Base-by-base conservation (phyloP, 225 moss, liverwort and hornwort species). In the Rhytidiadelphus loreus region DNA sequence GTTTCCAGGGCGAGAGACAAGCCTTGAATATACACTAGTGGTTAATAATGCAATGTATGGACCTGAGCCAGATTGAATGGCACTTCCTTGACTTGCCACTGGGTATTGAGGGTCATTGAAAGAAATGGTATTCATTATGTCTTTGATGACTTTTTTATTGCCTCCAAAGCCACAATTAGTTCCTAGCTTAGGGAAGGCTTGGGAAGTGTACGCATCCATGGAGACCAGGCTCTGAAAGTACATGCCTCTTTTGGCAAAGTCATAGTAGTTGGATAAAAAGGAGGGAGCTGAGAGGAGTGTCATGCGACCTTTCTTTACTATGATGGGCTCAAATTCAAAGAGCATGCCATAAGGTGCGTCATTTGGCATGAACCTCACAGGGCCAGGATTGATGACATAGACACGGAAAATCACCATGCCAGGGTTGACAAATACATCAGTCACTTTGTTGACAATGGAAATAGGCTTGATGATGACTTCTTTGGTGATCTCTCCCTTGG, bases 341-440 rank as follows among this genome's bases (percentile, higher is more conserved):
- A 92, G 86, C 0, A 88, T 89, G 26, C 95, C 93, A 4, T 91
- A 92, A 57, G 95, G 95, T 62, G 71, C 81, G 48, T 95, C 95
- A 61, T 93, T 93, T 33, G 94, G 93, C 88, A 92, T 90, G n/a
- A 95, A 87, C 57, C 92, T 84, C 9, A 92, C 53, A 0, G 77
- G 90, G 13, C 95, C 94, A 28, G 93, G 91, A 79, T 95, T 92
- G 41, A 89, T 89, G 0, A 95, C 75, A 15, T 95, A 94, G 3
- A 94, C 93, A 23, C 86, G 77, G 24, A 95, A 91, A 12, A 93
- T 74, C 32, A 95, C 92, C 59, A 85, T 81, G 39, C 94, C 92
- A 2, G 89, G 83, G 46, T 73, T 90, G 9, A 92, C 89, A 30
- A 92, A 90, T 29, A 94, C 82, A 1, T 93, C 89, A 0, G 58